Base-by-base conservation (phyloP, 345 rosid genomes). In the Alliaria petiolata region DNA sequence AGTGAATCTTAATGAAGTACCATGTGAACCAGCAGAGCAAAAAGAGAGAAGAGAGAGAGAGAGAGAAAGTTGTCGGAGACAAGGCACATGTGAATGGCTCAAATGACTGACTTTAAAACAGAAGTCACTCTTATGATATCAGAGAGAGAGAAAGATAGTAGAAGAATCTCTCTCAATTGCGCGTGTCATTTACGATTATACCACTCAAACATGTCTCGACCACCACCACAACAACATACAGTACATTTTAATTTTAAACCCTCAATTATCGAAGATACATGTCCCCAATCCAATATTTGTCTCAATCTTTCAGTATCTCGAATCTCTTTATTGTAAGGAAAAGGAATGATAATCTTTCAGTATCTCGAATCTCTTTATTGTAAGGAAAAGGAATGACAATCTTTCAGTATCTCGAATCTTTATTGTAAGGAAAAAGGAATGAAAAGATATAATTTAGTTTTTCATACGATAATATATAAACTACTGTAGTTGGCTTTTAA, bases 11-110 rank as follows among this genome's bases (percentile, higher is more conserved):
- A 54, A 6, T 7, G 67, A 67, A 74, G 61, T 58, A 47, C 54
- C 67, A 66, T 66, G 78, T 57, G 74, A 75, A 75, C 44, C 78
- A 67, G 78, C 17, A 60, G 74, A 57, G 63, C 35, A 28, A 28
- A 71, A 22, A 47, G 25, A 42, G 22, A 66, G 72, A 57, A 42
- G 22, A 66, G 72, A 57, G 25, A 22, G 25, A 42, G 71, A 73
- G 61, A 56, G 53, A 65, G 15, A 36, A 25, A 38, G 62, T n/a
- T 58, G 67, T 74, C 54, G 54, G 72, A 58, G 78, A 66, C 78
- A 66, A 59, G 33, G 62, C 78, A 67, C 73, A 75, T 75, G 78
- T 30, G 57, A 74, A 45, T 66, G 35, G 31, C 20, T 62, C 40
- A 44, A 72, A 44, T 65, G 44, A 40, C 36, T 65, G 44, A 40